Evolutionary conservation across 177 flowering plant genomes (phyloP).

Genomic region (Tripterygium wilfordii): DNA sequence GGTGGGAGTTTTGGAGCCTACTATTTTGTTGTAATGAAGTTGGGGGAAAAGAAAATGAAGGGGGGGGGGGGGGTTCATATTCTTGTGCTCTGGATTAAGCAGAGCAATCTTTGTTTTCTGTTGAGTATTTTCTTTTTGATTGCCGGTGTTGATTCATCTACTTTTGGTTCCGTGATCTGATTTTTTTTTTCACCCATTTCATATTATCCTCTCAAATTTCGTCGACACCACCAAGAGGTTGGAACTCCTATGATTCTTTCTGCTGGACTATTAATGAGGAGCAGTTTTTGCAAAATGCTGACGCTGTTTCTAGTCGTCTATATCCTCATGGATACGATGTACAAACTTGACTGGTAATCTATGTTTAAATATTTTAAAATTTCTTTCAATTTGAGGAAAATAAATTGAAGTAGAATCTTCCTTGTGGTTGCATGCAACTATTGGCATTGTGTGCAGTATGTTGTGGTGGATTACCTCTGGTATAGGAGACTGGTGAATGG

Average conservation of each 20-base stretch:
- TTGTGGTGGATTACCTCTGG: conserved; percentile 96
- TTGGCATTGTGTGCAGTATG: conserved; percentile 63
- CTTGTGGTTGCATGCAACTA: too few species aligned
- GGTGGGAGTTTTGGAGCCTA: too few species aligned
- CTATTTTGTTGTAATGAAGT: too few species aligned
- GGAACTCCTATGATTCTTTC: conserved; percentile 97
- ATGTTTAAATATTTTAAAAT: background rate
- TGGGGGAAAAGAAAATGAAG: too few species aligned
- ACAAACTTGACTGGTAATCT: background rate
- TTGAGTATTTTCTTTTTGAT: too few species aligned
- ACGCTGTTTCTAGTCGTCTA: conserved; percentile 51
- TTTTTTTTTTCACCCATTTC: conserved; percentile 9
- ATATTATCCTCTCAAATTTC: conserved; percentile 21
- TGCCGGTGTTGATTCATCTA: too few species aligned
- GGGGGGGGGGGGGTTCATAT: too few species aligned
- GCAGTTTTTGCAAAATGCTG: conserved; percentile 71
- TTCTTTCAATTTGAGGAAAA: background rate
- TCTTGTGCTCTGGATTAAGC: too few species aligned
- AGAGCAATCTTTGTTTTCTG: too few species aligned
- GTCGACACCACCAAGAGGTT: conserved; percentile 78
- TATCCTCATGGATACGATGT: conserved; percentile 72
- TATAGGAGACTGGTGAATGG: conserved; percentile 70
- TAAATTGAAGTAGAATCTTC: too few species aligned
- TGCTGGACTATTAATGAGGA: conserved; percentile 79
- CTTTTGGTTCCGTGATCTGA: background rate